These are phyloP conservation scores for Dothistroma septosporum DNA, from an alignment of 2,329 filamentous ascomycete genomes.

Conservation along the genomic window DNA sequence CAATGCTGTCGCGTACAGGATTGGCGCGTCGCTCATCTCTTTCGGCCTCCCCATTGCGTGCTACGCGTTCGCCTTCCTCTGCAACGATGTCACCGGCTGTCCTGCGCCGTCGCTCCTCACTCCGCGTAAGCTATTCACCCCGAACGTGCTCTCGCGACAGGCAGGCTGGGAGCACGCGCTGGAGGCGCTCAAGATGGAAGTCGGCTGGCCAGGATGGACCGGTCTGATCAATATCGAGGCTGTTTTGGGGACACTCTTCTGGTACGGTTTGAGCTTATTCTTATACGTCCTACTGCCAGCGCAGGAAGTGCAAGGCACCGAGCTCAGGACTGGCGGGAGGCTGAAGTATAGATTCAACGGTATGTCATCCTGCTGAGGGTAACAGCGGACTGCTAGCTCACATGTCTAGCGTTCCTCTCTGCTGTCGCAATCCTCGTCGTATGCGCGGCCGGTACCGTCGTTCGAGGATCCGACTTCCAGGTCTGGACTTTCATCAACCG, in stretches of 20 bases:
- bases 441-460: slow-evolving; percentile 67
- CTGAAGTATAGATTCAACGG: slow-evolving; percentile 74
- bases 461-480: slow-evolving; percentile 74
- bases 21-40: slow-evolving; percentile 72
- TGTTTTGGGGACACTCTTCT: slow-evolving; percentile 66
- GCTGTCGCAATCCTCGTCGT: slow-evolving; percentile 68
- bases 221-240: slow-evolving; percentile 68
- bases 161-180: slow-evolving; percentile 47
- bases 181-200: slow-evolving; percentile 69
- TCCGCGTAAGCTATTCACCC: slow-evolving; percentile 58
- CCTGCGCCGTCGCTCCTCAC: slow-evolving; percentile 75
- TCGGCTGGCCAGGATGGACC: slow-evolving; percentile 75
- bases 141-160: slow-evolving; percentile 28
- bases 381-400: slow-evolving; percentile 8
- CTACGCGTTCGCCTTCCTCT: slow-evolving; percentile 76
- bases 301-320: slow-evolving; percentile 63
- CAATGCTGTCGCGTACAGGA: slow-evolving; percentile 45
- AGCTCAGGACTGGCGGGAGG: slow-evolving; percentile 65
- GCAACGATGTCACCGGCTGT: slow-evolving; percentile 90
- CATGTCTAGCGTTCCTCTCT: slow-evolving; percentile 63
- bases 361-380: slow-evolving; percentile 25
- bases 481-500: slow-evolving; percentile 92
- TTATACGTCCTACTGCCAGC: slow-evolving; percentile 76
- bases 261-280: slow-evolving; percentile 71
- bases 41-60: slow-evolving; percentile 75